Conservation (phyloP, 2,329 filamentous ascomycete genomes). For the Blumeria hordei region DNA sequence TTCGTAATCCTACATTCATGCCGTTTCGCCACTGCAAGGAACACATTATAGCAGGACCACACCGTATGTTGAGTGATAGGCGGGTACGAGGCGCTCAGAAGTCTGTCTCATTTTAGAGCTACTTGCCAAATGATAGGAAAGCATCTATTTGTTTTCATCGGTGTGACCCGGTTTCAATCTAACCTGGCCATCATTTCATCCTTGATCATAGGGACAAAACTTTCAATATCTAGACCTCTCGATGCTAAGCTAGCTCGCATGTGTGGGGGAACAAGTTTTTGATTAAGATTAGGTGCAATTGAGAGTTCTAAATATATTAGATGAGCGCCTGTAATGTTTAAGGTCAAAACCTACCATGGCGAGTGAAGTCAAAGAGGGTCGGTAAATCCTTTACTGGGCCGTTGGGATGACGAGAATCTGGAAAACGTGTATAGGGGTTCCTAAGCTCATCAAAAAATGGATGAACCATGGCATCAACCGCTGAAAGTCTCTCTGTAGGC, state of each 20-base stretch:
- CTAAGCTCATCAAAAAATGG: conserved; percentile 96
- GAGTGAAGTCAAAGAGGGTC: conserved; percentile 74
- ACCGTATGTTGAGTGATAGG: conserved; percentile 11
- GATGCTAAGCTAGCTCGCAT: conserved; percentile 48
- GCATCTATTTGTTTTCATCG: conserved; percentile 15
- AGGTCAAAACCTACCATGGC: conserved; percentile 47
- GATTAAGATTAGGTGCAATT: conserved; percentile 74
- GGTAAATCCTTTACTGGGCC: conserved; percentile 63
- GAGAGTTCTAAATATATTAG: conserved; percentile 48
- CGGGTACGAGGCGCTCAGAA: conserved; percentile 11
- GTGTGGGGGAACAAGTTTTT: conserved; percentile 66
- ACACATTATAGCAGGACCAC: conserved; percentile 11
- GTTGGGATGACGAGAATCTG: conserved; percentile 77
- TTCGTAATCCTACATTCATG: conserved; percentile 13
- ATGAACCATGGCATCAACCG: conserved; percentile 91
- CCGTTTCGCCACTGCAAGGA: conserved; percentile 9
- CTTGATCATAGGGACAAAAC: conserved; percentile 73
- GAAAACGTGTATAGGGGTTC: conserved; percentile 72
- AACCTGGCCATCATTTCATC: conserved; percentile 95
- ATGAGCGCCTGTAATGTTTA: background rate
- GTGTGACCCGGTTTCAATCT: conserved; percentile 37
- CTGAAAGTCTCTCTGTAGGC: conserved; percentile 77
- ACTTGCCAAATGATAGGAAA: conserved; percentile 13
- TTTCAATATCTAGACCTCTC: conserved; percentile 75
- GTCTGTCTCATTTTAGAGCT: conserved; percentile 10